phyloP scores from a whole-genome alignment of 1,284 basidiomycete species.

The Leccinum griseonigrum region DNA sequence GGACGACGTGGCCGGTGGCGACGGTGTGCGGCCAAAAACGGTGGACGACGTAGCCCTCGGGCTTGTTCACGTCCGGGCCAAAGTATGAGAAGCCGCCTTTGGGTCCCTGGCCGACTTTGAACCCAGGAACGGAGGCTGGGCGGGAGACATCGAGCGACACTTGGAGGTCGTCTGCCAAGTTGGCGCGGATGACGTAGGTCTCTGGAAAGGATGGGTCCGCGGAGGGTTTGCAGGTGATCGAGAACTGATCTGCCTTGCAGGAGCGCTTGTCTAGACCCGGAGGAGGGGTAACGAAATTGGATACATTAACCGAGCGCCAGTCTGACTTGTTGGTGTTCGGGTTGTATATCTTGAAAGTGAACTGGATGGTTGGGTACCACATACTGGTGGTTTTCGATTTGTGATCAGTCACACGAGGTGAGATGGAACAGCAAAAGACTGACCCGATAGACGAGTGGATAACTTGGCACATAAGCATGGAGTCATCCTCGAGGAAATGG shows the following conservation, averaged over 20 bases:
- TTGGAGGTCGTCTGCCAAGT: conserved; percentile 79
- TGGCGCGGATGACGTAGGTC: conserved; percentile 79
- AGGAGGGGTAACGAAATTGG: conserved; percentile 78
- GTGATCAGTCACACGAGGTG: conserved; percentile 11
- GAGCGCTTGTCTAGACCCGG: conserved; percentile 82
- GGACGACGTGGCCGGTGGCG: conserved; percentile 70
- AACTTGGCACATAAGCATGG: conserved; percentile 84
- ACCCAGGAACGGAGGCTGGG: conserved; percentile 75
- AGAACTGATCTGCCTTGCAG: conserved; percentile 88
- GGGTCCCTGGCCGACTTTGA: conserved; percentile 88
- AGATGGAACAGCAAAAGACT: conserved; percentile 34
- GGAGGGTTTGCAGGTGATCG: conserved; percentile 68
- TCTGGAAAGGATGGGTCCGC: conserved; percentile 69
- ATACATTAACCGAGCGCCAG: conserved; percentile 92
- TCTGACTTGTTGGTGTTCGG: conserved; percentile 72
- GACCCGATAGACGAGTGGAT: conserved; percentile 96
- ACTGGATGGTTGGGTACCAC: conserved; percentile 95
- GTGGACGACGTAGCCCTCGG: conserved; percentile 90
- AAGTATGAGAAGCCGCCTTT: conserved; percentile 92
- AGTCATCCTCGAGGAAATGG: conserved; percentile 80
- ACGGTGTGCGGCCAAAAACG: conserved; percentile 84
- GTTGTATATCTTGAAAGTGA: conserved; percentile 90
- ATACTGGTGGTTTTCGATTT: conserved; percentile 44
- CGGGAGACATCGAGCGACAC: conserved; percentile 75
- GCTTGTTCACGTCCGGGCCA: conserved; percentile 69